A percentile compares a stretch with the other conserved stretches of the same genome.
These are phyloP conservation scores for Crithidia brevicula DNA, from an alignment of 208 protist genomes.

Conservation along the genomic window DNA sequence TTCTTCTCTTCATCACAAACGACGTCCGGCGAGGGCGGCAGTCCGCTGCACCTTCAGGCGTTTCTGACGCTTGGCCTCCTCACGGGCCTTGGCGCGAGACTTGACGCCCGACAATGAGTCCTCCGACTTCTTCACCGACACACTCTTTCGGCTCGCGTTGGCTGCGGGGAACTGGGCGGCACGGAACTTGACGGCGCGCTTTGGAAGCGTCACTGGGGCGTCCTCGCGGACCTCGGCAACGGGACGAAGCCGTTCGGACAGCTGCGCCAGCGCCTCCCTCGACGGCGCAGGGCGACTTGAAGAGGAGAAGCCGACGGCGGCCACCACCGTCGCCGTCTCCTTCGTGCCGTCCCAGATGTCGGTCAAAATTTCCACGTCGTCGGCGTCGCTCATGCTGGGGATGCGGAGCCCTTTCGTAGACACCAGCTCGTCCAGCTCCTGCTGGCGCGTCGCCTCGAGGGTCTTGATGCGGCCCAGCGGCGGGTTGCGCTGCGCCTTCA, in stretches of 20 bases:
- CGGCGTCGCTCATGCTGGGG: slow-evolving; percentile 50
- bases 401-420: slow-evolving; percentile 66
- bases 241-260: slow-evolving; percentile 39
- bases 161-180: slow-evolving; percentile 15
- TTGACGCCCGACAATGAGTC: slow-evolving; percentile 27
- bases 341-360: slow-evolving; percentile 74
- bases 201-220: slow-evolving; percentile 39
- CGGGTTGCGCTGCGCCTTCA: slow-evolving; percentile 62
- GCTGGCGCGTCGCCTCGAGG: slow-evolving; percentile 60
- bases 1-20: slow-evolving; percentile 11
- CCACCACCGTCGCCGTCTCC: slow-evolving; percentile 53
- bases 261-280: slow-evolving; percentile 26
- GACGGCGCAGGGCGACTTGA: slow-evolving; percentile 13
- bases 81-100: slow-evolving; percentile 29
- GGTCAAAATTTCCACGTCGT: slow-evolving; percentile 71
- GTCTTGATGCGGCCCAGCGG: slow-evolving; percentile 64
- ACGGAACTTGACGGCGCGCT: slow-evolving; percentile 44
- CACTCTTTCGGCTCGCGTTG: slow-evolving; percentile 8
- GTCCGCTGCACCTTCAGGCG: slow-evolving; percentile 38
- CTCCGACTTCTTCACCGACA: slow-evolving; percentile 59
- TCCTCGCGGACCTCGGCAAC: slow-evolving; percentile 63
- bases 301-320: slow-evolving; percentile 24
- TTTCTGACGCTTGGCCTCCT: slow-evolving; percentile 40
- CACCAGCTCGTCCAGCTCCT: slow-evolving; percentile 55
- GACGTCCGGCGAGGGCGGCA: slow-evolving; percentile 28